Conservation (phyloP, 225 moss, liverwort and hornwort species). For the Sphagnum contortum region DNA sequence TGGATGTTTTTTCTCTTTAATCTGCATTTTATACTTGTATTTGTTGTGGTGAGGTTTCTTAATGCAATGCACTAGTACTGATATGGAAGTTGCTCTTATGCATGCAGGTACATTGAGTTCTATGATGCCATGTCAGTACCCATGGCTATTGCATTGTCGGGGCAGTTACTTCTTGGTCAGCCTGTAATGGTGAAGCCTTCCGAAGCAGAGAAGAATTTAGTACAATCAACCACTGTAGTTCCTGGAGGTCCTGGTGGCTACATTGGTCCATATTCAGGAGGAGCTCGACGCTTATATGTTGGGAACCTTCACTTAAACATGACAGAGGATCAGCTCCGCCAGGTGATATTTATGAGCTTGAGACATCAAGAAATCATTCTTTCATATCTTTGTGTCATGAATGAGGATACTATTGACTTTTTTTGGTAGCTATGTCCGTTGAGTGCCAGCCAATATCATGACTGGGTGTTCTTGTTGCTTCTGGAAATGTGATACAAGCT, state of each 20-base stretch:
- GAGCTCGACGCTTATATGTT: constrained; percentile 92
- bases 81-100: too few relatives aligned
- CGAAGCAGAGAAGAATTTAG: constrained; percentile 98
- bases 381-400: too few relatives aligned
- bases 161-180: constrained; percentile 83
- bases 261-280: constrained; percentile 98
- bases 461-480: too few relatives aligned
- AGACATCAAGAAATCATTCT: too few relatives aligned
- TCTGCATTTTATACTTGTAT: neutral
- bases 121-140: constrained; percentile 99
- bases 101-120: constrained; percentile 90
- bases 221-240: constrained; percentile 93
- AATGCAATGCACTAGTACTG: neutral
- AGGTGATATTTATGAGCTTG: constrained; percentile 29
- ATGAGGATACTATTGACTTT: too few relatives aligned
- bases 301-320: constrained; percentile 98
- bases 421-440: too few relatives aligned
- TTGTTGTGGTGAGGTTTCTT: neutral
- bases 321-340: constrained; percentile 98
- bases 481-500: too few relatives aligned
- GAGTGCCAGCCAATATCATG: too few relatives aligned
- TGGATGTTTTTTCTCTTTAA: neutral
- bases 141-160: constrained; percentile 98
- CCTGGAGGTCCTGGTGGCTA: constrained; percentile 95
- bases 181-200: constrained; percentile 99